A percentile compares a stretch with the other conserved stretches of the same genome.
These are phyloP conservation scores for Falciphora oryzae DNA, from an alignment of 2,329 filamentous ascomycete species.

Conservation along the genomic window DNA sequence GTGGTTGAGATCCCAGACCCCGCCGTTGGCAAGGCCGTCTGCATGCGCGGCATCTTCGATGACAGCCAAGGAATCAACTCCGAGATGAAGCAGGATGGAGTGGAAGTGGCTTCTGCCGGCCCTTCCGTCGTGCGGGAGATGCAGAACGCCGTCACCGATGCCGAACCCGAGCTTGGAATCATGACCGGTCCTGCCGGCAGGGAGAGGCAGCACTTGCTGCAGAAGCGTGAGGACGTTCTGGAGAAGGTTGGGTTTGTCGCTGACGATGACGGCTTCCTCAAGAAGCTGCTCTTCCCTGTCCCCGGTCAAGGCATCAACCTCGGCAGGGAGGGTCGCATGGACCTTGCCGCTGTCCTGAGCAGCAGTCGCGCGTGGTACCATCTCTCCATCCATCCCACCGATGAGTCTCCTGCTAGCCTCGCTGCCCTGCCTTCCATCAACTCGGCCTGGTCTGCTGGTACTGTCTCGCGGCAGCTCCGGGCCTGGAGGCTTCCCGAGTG, in stretches of 20 bases:
- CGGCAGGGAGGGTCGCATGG: constrained; percentile 71
- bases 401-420: constrained; percentile 71
- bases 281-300: constrained; percentile 73
- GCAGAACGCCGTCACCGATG: constrained; percentile 71
- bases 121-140: constrained; percentile 83
- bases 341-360: constrained; percentile 66
- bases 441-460: constrained; percentile 89
- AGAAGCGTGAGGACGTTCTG: constrained; percentile 75
- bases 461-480: constrained; percentile 86
- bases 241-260: constrained; percentile 82
- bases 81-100: constrained; percentile 94
- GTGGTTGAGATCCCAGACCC: constrained; percentile 80
- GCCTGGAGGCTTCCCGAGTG: constrained; percentile 93
- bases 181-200: constrained; percentile 59
- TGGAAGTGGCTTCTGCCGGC: constrained; percentile 67
- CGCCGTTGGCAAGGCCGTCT: constrained; percentile 77
- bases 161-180: constrained; percentile 73
- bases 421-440: constrained; percentile 65
- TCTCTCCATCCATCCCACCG: constrained; percentile 83
- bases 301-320: constrained; percentile 73
- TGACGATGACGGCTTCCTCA: constrained; percentile 77
- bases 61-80: constrained; percentile 88
- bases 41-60: constrained; percentile 87
- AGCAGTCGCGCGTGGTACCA: constrained; percentile 96
- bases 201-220: constrained; percentile 71